These are phyloP conservation scores for Xerocomus alliaceus DNA, from an alignment of 1,284 basidiomycete genomes.

Conservation along the genomic window DNA sequence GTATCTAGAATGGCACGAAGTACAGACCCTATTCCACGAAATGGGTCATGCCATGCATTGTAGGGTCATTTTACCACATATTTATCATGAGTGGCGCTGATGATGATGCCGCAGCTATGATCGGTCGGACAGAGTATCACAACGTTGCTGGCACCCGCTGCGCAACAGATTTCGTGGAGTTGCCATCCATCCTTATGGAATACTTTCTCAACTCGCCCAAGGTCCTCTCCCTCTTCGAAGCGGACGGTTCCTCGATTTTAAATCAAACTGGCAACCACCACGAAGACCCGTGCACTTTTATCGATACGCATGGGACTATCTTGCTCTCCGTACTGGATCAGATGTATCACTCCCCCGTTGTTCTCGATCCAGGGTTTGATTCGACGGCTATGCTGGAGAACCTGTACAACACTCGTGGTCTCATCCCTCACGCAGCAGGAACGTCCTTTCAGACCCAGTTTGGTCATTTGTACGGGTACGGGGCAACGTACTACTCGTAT, in stretches of 20 bases:
- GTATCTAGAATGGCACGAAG: constrained; percentile 92
- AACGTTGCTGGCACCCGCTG: constrained; percentile 99
- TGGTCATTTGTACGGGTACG: constrained; percentile 94
- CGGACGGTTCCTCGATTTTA: constrained; percentile 50
- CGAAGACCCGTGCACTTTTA: constrained; percentile 74
- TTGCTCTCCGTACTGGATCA: constrained; percentile 91
- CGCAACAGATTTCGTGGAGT: constrained; percentile 97
- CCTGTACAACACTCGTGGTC: constrained; percentile 72
- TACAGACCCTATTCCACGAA: constrained; percentile 95
- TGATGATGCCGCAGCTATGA: constrained; percentile 76
- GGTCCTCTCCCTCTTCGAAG: constrained; percentile 82
- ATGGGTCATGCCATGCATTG: constrained; percentile 99
- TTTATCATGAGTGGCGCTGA: constrained; percentile 19
- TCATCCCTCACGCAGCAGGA: constrained; percentile 81
- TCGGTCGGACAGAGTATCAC: constrained; percentile 96
- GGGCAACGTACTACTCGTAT: constrained; percentile 97
- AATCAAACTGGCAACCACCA: constrained; percentile 63
- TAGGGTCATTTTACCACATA: constrained; percentile 53
- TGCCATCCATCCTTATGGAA: constrained; percentile 99
- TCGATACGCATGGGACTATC: constrained; percentile 92
- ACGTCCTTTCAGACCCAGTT: constrained; percentile 96
- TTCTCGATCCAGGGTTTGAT: constrained; percentile 65
- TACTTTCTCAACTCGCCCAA: constrained; percentile 87
- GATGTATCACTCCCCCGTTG: constrained; percentile 80
- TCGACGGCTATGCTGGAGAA: constrained; percentile 72